Evolutionary conservation across 2,329 filamentous ascomycete genomes (phyloP), one percentile per base, ranked within the genome.

Genomic region (Cladosporium halotolerans): DNA sequence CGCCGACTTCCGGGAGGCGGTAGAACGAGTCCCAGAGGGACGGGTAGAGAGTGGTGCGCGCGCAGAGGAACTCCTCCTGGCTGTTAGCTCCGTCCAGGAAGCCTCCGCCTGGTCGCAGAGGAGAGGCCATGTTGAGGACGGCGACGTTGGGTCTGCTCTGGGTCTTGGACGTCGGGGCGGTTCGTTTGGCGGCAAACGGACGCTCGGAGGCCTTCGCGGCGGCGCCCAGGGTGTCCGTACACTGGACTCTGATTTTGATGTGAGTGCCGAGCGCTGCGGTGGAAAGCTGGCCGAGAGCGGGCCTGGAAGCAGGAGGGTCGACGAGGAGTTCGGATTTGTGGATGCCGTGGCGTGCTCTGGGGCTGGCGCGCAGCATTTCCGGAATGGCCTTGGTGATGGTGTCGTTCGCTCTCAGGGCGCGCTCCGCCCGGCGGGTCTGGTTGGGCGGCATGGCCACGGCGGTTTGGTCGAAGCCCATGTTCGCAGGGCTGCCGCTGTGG

Each of bases 71-170:
- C 61, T 83, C 81, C 60, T 84, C 81, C 55, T 82, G 79, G 2
- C 76, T 76, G 3, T 75, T 76, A 0, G 81, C 79, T 11, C 81
- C 81, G 9, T 74, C 74, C 0, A 83, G 65, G n/a, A 84, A 75
- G 0, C 81, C 81, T 7, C 80, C 81, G 7, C 81, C 81, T 0
- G 81, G 78, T 0, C 74, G 74, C 1, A 83, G 70, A 0, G 81
- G 79, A 0, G 80, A 84, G 0, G 80, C 80, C 80, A 84, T 83
- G 63, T 82, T 83, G 2, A 84, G 70, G 31, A 84, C 70, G 2
- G 73, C 79, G 1, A 79, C 71, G 14, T 74, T 73, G 1, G 52
- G 52, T 32, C 44, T 39, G n/a, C 23, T 45, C 38, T 60, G 56
- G 7, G 54, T 55, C 8, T 63, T 44, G 16, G 65, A 66, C 31